These are phyloP conservation scores for Entophlyctis luteolus DNA, from an alignment of 192 early-diverging fungal genomes.

Conservation along the genomic window DNA sequence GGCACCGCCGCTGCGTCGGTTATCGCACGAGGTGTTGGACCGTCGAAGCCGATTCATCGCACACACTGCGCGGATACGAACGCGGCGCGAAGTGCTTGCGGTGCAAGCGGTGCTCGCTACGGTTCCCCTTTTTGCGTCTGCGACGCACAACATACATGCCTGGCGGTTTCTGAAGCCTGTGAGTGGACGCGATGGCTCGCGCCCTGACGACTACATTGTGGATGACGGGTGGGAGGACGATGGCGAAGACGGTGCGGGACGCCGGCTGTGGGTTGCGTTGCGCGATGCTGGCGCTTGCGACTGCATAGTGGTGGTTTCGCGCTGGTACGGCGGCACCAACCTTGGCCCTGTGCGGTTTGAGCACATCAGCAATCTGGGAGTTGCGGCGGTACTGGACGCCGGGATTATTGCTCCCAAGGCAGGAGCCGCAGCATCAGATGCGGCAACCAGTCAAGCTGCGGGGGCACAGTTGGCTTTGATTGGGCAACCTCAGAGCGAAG, in stretches of 20 bases:
- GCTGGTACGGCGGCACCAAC: constrained; percentile 23
- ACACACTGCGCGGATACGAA: constrained; percentile 5
- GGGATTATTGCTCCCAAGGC: constrained; percentile 9
- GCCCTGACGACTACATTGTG: constrained; percentile 14
- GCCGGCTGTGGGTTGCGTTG: constrained; percentile 10
- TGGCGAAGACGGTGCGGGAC: constrained; percentile 17
- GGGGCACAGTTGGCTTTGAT: not conserved
- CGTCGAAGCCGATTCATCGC: constrained; percentile 13
- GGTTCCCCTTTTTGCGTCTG: constrained; percentile 10
- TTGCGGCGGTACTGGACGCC: constrained; percentile 10
- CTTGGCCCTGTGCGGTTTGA: constrained; percentile 25
- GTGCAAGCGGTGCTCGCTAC: not conserved
- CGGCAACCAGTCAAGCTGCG: not conserved
- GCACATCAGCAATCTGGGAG: constrained; percentile 16
- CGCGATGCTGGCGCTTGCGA: constrained; percentile 19
- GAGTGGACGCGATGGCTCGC: not conserved
- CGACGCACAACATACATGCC: constrained; percentile 26
- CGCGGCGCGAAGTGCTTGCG: not conserved
- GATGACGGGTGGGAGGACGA: constrained; percentile 24
- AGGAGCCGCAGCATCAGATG: not conserved
- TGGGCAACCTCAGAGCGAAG: too few species aligned
- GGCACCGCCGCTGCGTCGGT: not conserved
- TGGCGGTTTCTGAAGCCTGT: constrained; percentile 13
- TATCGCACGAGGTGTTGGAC: constrained; percentile 1
- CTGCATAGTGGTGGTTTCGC: constrained; percentile 9